Conservation (phyloP, 2,329 filamentous ascomycete species). For the Venturia aucupariae region DNA sequence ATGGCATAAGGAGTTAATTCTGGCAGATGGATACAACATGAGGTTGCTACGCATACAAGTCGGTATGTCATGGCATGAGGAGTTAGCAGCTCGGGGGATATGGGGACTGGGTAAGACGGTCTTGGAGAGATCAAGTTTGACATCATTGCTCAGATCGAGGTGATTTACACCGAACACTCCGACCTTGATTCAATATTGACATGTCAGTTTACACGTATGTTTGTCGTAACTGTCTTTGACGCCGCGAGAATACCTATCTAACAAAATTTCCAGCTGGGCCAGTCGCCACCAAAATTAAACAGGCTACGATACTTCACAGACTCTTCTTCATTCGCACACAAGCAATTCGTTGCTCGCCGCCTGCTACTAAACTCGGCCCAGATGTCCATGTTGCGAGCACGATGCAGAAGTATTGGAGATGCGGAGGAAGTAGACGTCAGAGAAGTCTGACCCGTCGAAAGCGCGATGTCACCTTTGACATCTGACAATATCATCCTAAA, state of each 20-base stretch:
- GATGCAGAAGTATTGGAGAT: too few relatives aligned
- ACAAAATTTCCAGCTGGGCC: neutral
- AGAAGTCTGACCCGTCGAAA: too few relatives aligned
- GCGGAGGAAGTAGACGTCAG: neutral
- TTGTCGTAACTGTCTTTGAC: neutral
- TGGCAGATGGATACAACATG: neutral
- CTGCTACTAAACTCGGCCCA: too few relatives aligned
- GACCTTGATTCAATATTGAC: neutral
- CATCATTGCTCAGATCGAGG: neutral
- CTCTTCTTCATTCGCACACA: too few relatives aligned
- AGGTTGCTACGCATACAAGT: neutral
- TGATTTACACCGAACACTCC: neutral
- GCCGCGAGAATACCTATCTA: neutral
- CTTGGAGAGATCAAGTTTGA: neutral
- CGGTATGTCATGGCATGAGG: neutral
- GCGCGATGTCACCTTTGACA: too few relatives aligned
- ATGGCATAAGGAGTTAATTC: neutral
- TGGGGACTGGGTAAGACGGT: neutral
- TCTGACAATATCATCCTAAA: too few relatives aligned
- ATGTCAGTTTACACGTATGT: neutral
- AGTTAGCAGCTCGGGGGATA: neutral
- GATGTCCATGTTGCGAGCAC: too few relatives aligned
- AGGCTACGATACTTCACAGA: neutral
- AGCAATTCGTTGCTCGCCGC: too few relatives aligned
- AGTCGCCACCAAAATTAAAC: neutral